These are phyloP conservation scores for Chlorella sorokiniana DNA, from an alignment of 139 green algal genomes.

Conservation along the genomic window DNA sequence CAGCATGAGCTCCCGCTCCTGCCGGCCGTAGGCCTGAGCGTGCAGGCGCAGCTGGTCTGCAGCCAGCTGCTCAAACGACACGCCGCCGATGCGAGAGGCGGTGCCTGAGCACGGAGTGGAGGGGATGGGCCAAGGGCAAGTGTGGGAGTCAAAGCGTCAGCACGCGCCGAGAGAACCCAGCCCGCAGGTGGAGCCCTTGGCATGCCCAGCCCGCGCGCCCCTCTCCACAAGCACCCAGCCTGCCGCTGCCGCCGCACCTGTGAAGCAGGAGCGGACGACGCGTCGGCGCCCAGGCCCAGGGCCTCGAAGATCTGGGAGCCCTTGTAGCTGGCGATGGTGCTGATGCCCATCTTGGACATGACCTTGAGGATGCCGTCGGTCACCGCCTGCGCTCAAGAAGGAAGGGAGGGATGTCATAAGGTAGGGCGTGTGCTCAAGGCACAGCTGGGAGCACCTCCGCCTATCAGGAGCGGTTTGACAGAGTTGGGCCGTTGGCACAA, in stretches of 20 bases:
- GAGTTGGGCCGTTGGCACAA: too few relatives aligned
- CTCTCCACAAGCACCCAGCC: background rate
- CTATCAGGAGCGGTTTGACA: too few relatives aligned
- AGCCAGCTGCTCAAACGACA: conserved; percentile 64
- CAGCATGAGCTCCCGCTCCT: conserved; percentile 51
- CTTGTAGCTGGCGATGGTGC: conserved; percentile 94
- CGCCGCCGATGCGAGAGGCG: conserved; percentile 79
- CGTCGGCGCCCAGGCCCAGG: conserved; percentile 78
- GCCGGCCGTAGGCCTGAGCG: conserved; percentile 64
- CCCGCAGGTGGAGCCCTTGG: background rate
- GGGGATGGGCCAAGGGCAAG: background rate
- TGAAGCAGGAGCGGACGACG: conserved; percentile 91
- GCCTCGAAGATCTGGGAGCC: conserved; percentile 96
- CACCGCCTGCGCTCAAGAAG: conserved; percentile 39
- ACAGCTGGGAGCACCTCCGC: too few relatives aligned
- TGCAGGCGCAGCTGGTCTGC: conserved; percentile 80
- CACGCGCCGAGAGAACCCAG: too few relatives aligned
- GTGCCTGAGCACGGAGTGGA: conserved; percentile 56
- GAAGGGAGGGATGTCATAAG: background rate
- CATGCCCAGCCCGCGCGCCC: background rate
- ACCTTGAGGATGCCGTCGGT: conserved; percentile 72
- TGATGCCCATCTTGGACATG: conserved; percentile 98
- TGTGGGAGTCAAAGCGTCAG: too few relatives aligned
- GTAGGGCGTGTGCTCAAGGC: background rate
- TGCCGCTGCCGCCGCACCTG: background rate